phyloP scores from a whole-genome alignment of 441 rosid species.

The California macrophylla region DNA sequence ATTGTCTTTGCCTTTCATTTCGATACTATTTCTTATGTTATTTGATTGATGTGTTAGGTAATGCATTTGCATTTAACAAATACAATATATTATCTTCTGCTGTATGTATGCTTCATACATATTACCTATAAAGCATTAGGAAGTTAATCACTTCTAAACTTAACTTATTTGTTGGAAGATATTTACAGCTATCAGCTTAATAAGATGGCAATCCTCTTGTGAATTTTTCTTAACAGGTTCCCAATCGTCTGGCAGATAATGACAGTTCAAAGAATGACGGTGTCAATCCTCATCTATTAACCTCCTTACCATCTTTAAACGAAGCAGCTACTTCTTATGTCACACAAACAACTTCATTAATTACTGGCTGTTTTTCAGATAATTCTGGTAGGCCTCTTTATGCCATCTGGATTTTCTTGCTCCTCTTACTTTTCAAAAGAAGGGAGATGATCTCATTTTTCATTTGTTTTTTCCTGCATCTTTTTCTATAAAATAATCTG shows the following conservation, averaged over 20 bases:
- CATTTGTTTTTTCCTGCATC: neutral
- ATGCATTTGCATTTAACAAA: neutral
- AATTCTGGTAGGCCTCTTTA: constrained; percentile 43
- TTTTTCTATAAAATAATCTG: no score
- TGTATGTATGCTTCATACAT: neutral
- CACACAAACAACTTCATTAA: constrained; percentile 63
- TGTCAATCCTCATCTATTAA: constrained; percentile 45
- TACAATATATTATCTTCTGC: neutral
- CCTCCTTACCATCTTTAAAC: constrained; percentile 56
- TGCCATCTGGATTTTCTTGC: neutral
- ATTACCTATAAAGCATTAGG: neutral
- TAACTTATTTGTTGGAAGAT: neutral
- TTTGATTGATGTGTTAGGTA: no score
- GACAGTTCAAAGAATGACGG: constrained; percentile 31
- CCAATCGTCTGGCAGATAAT: constrained; percentile 25
- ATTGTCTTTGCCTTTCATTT: neutral
- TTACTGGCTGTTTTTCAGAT: constrained; percentile 83
- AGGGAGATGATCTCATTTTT: neutral
- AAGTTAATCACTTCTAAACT: neutral
- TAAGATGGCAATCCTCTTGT: neutral
- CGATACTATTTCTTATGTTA: no score
- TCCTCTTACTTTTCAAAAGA: neutral
- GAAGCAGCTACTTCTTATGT: constrained; percentile 67
- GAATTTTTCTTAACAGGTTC: neutral
- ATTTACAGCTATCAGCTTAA: neutral